Evolutionary conservation across 2,329 filamentous ascomycete species (phyloP).

Genomic region (Microdochium bolleyi): DNA sequence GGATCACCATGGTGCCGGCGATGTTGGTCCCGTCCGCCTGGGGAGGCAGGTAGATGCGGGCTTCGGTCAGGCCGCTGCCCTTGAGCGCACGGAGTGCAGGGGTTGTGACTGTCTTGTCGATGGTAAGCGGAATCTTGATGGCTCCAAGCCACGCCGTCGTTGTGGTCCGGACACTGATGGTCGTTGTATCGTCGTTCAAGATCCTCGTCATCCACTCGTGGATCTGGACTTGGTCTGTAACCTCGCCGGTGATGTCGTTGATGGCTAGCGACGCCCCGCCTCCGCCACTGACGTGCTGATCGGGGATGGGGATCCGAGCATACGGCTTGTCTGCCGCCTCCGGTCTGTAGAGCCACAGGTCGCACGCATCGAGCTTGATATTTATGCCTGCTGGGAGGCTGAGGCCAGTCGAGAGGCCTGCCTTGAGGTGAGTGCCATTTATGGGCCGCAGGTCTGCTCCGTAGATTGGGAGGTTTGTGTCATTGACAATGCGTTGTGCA

Average conservation of each 20-base stretch:
- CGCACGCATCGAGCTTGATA: conserved; percentile 24
- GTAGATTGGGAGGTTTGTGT: conserved; percentile 25
- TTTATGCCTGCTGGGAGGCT: conserved; percentile 23
- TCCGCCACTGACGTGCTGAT: conserved; percentile 10
- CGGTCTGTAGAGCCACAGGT: conserved; percentile 22
- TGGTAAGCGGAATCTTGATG: conserved; percentile 18
- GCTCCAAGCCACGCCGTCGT: conserved; percentile 23
- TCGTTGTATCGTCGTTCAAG: conserved; percentile 1
- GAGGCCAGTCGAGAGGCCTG: conserved; percentile 25
- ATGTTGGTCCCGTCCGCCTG: conserved; percentile 12
- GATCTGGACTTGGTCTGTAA: conserved; percentile 5
- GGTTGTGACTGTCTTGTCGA: conserved; percentile 20
- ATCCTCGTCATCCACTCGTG: conserved; percentile 4
- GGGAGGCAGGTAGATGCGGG: conserved; percentile 7
- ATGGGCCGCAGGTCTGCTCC: conserved; percentile 23
- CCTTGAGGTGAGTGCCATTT: conserved; percentile 18
- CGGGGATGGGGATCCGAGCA: conserved; percentile 12
- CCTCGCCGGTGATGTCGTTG: conserved; percentile 3
- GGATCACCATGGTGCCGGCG: conserved; percentile 7
- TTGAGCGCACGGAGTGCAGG: conserved; percentile 8
- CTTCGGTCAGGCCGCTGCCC: conserved; percentile 5
- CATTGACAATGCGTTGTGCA: conserved; percentile 26
- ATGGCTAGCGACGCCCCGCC: conserved; percentile 16
- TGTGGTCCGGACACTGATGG: conserved; percentile 6
- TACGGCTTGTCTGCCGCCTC: conserved; percentile 16